These are phyloP conservation scores for Chaetomium sp. DNA, from an alignment of 2,329 filamentous ascomycete genomes.

Conservation along the genomic window DNA sequence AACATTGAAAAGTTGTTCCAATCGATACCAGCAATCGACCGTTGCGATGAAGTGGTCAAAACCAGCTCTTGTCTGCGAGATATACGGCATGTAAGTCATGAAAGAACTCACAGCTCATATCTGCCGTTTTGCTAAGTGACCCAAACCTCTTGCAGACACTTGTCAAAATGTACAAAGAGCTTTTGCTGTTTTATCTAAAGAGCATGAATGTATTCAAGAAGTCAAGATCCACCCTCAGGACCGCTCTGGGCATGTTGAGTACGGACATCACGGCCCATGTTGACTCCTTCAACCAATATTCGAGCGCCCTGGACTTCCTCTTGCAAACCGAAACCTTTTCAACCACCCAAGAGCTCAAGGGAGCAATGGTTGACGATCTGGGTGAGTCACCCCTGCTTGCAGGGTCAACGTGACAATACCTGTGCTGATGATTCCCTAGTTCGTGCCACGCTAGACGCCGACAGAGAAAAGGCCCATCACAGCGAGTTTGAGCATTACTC, in stretches of 20 bases:
- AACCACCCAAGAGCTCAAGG: constrained; percentile 9
- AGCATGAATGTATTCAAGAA: background rate
- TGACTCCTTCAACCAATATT: background rate
- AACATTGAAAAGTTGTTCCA: constrained; percentile 1
- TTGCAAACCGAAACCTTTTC: constrained; percentile 6
- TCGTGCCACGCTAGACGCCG: background rate
- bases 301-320: background rate
- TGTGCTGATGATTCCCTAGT: background rate
- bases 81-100: background rate
- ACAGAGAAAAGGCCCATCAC: background rate
- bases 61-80: background rate
- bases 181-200: constrained; percentile 8
- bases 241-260: background rate
- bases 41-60: background rate
- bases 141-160: background rate
- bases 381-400: background rate
- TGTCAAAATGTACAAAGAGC: constrained; percentile 7
- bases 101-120: too few relatives aligned
- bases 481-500: background rate
- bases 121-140: background rate
- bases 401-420: too few relatives aligned
- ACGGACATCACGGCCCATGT: background rate
- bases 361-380: background rate
- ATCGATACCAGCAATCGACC: constrained; percentile 9
- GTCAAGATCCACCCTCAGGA: background rate